A percentile compares a stretch with the other conserved stretches of the same genome.
Conservation (phyloP, 768 basidiomycete species). For the Russula dissimulans region DNA sequence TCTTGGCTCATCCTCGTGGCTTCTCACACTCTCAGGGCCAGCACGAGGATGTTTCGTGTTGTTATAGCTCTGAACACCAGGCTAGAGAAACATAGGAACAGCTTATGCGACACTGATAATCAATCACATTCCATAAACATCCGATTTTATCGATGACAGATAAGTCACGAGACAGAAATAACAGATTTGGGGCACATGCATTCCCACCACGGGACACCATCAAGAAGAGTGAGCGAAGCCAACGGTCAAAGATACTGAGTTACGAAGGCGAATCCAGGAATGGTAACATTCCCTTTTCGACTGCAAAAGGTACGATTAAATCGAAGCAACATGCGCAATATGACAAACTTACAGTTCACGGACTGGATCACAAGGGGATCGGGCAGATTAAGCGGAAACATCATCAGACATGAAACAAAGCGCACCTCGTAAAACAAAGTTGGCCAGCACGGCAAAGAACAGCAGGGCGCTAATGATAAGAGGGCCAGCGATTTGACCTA, state of each 20-base stretch:
- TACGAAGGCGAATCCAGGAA: slow-evolving; percentile 15
- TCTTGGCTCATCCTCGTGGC: too few relatives aligned
- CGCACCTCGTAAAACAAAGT: slow-evolving; percentile 79
- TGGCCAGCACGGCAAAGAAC: slow-evolving; percentile 80
- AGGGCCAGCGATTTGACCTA: slow-evolving; percentile 80
- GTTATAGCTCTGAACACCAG: too few relatives aligned
- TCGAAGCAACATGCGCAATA: not conserved
- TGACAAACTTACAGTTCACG: slow-evolving; percentile 15
- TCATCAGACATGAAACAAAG: not conserved
- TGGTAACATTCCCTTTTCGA: slow-evolving; percentile 12
- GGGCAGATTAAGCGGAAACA: not conserved
- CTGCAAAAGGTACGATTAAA: slow-evolving; percentile 1
- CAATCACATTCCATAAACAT: not conserved
- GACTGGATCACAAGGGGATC: slow-evolving; percentile 3
- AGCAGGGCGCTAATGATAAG: slow-evolving; percentile 71
- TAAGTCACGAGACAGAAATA: not conserved
- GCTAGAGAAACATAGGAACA: too few relatives aligned
- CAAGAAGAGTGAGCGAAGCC: not conserved
- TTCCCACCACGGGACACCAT: too few relatives aligned
- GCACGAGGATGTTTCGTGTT: too few relatives aligned
- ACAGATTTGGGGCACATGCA: not conserved
- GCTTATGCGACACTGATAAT: too few relatives aligned
- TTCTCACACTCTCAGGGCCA: too few relatives aligned
- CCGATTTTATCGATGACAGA: not conserved
- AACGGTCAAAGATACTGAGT: slow-evolving; percentile 6